Conservation (phyloP, 2,329 filamentous ascomycete species). For the Juglanconis oblonga region DNA sequence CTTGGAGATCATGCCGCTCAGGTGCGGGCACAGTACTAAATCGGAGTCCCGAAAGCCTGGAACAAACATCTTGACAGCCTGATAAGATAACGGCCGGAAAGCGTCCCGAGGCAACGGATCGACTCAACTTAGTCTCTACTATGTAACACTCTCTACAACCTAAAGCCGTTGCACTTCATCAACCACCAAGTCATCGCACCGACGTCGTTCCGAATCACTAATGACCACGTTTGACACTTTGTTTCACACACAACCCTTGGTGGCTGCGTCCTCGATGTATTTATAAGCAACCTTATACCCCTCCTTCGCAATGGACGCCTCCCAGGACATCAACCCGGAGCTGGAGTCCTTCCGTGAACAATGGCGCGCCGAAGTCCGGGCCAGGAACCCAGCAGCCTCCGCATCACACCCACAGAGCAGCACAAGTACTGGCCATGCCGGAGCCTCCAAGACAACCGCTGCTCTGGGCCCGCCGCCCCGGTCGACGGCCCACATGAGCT, state of each 20-base stretch:
- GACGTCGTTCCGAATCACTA: no score
- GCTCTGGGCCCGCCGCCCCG: conserved; percentile 19
- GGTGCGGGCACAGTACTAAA: no score
- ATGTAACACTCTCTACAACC: no score
- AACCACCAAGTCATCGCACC: no score
- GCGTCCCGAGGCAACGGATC: no score
- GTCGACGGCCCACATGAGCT: conserved; percentile 16
- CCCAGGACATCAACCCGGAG: conserved; percentile 58
- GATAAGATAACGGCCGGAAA: no score
- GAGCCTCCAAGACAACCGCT: conserved; percentile 17
- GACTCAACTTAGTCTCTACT: no score
- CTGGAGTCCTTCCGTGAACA: conserved; percentile 81
- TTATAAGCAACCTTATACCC: conserved; percentile 9
- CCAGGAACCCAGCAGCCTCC: conserved; percentile 28
- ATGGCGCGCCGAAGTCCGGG: conserved; percentile 78
- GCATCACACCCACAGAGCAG: neutral
- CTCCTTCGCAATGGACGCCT: conserved; percentile 20
- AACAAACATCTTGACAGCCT: no score
- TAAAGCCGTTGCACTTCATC: no score
- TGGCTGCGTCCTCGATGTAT: conserved; percentile 5
- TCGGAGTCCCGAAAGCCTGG: no score
- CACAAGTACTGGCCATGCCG: neutral
- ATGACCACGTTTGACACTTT: neutral
- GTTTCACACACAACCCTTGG: neutral
- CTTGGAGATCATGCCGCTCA: no score